A percentile compares a stretch with the other conserved stretches of the same genome.
Evolutionary conservation across 805 yeast genomes (phyloP).

Genomic region (Pichia paraexigua): DNA sequence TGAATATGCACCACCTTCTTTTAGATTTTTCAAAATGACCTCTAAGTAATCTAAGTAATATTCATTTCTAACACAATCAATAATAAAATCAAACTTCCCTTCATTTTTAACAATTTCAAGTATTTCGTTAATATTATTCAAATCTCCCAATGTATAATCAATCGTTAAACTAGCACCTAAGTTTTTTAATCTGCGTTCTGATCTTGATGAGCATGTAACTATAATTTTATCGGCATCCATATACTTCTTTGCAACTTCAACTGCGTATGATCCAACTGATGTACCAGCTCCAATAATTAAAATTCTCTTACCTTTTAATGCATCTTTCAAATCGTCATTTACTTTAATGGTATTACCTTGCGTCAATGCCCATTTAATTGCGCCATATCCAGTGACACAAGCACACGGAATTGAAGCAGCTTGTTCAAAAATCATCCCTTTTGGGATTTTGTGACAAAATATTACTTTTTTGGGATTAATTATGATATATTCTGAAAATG

Average conservation of each 20-base stretch:
- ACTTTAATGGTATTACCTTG: not conserved
- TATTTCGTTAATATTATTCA: conserved; percentile 29
- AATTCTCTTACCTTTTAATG: conserved; percentile 32
- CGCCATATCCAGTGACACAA: conserved; percentile 48
- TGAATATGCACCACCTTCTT: conserved; percentile 41
- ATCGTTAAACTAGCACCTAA: conserved; percentile 50
- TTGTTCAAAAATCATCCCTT: conserved; percentile 36
- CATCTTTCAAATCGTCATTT: not conserved
- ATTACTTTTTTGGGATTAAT: conserved; percentile 22
- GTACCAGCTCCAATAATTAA: conserved; percentile 70
- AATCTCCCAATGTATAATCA: conserved; percentile 43
- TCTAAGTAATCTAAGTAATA: conserved; percentile 30
- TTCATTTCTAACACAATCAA: conserved; percentile 59
- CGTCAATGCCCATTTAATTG: not conserved
- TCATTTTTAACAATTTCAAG: conserved; percentile 25
- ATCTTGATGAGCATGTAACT: conserved; percentile 37
- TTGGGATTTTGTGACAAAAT: conserved; percentile 35
- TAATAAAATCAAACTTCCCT: conserved; percentile 49
- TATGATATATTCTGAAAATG: conserved; percentile 38
- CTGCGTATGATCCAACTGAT: conserved; percentile 48
- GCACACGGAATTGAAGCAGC: conserved; percentile 64
- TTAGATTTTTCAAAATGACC: conserved; percentile 37
- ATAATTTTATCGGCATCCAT: conserved; percentile 42
- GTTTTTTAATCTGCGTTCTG: conserved; percentile 16
- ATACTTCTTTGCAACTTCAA: conserved; percentile 46